Percentiles rank a stretch among this genome's conserved stretches.
Evolutionary conservation across 352 stramenopile genomes (phyloP).

Genomic region (Blastocystis sp.): DNA sequence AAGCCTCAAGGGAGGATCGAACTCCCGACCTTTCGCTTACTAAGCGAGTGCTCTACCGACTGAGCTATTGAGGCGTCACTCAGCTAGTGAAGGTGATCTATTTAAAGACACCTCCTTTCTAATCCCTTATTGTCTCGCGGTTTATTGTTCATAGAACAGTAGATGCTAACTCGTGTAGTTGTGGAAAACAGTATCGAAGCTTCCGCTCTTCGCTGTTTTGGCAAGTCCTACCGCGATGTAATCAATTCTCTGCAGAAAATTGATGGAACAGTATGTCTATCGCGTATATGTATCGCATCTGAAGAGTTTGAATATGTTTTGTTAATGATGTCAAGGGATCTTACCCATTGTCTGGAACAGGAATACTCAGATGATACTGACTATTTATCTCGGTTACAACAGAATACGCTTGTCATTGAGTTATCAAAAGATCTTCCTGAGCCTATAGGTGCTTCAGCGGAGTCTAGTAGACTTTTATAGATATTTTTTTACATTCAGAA

Average conservation of each 20-base stretch:
- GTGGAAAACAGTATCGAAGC: constrained; percentile 11
- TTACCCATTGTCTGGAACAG: neutral
- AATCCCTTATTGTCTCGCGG: neutral
- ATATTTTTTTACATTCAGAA: neutral
- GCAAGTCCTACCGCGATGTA: neutral
- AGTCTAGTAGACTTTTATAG: no score
- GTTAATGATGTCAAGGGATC: neutral
- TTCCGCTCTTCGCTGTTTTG: neutral
- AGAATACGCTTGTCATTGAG: no score
- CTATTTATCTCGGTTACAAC: no score
- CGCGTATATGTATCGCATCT: neutral
- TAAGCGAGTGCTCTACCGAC: constrained; percentile 63
- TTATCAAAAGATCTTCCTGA: no score
- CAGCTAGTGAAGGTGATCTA: no score
- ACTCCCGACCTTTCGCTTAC: constrained; percentile 62
- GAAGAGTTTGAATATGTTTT: neutral
- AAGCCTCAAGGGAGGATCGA: constrained; percentile 62
- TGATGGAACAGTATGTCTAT: neutral
- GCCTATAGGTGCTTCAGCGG: no score
- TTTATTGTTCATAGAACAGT: neutral
- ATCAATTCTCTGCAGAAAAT: neutral
- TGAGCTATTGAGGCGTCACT: constrained; percentile 51
- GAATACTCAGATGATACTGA: no score
- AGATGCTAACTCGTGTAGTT: neutral
- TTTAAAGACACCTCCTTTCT: no score